These are phyloP conservation scores for Heritiera fomes DNA, from an alignment of 345 rosid genomes.

Conservation along the genomic window DNA sequence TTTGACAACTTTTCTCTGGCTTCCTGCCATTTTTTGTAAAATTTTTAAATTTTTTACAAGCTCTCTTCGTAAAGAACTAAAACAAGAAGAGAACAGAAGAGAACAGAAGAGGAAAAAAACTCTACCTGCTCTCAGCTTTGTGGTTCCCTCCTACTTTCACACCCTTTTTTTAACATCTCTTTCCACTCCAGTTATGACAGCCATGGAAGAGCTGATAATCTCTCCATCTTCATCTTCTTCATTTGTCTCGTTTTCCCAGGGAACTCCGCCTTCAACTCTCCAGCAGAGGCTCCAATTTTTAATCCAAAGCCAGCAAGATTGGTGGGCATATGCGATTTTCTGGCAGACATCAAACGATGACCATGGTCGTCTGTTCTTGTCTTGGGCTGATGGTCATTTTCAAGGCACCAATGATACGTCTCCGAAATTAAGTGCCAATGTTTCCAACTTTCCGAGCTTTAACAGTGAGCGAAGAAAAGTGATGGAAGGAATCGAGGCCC, in stretches of 20 bases:
- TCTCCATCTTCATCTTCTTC: slow-evolving; percentile 59
- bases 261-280: slow-evolving; percentile 40
- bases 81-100: not conserved
- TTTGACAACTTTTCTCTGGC: not conserved
- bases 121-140: not conserved
- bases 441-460: not conserved
- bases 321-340: slow-evolving; percentile 64
- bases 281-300: slow-evolving; percentile 54
- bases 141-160: not conserved
- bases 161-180: not conserved
- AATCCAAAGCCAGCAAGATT: slow-evolving; percentile 45
- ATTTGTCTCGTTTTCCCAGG: slow-evolving; percentile 38
- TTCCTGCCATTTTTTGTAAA: not conserved
- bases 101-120: not conserved
- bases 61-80: not conserved
- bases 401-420: slow-evolving; percentile 40
- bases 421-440: slow-evolving; percentile 7
- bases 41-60: not conserved
- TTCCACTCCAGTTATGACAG: not conserved
- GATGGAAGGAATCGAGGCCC: slow-evolving; percentile 38
- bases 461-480: slow-evolving; percentile 33
- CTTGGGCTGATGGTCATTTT: slow-evolving; percentile 72
- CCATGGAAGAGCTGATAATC: slow-evolving; percentile 54
- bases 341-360: slow-evolving; percentile 55
- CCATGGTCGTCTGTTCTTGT: slow-evolving; percentile 43